phyloP scores from a whole-genome alignment of 2,329 filamentous ascomycete species.

The Geoglossum cookeanum region DNA sequence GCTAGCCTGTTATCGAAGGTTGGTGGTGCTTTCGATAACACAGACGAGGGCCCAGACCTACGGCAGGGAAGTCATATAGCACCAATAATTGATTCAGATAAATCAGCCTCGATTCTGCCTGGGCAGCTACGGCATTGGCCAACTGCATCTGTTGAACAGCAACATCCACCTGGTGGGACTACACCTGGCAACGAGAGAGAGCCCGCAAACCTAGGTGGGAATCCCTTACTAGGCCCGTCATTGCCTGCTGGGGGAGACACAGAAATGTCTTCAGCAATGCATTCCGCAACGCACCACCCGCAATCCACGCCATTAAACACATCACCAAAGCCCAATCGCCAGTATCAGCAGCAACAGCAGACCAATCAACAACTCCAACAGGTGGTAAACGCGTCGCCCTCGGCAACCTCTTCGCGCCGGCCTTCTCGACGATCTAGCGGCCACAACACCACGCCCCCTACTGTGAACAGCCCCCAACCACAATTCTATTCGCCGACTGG shows the following conservation, averaged over 20 bases:
- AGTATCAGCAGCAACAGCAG: constrained; percentile 13
- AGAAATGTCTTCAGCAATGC: not conserved
- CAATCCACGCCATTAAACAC: not conserved
- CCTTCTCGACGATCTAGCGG: constrained; percentile 18
- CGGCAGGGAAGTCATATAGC: not conserved
- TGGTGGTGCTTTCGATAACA: not conserved
- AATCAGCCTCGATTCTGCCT: not conserved
- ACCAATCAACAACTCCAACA: constrained; percentile 11
- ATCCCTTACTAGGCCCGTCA: not conserved
- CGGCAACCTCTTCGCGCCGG: constrained; percentile 20
- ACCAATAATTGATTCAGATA: not conserved
- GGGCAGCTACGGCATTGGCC: not conserved
- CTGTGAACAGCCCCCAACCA: constrained; percentile 18
- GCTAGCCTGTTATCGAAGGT: not conserved
- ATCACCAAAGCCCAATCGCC: constrained; percentile 7
- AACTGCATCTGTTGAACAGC: not conserved
- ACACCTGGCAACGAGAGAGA: not conserved
- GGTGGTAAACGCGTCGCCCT: constrained; percentile 13
- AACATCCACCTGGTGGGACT: not conserved
- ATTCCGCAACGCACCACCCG: not conserved
- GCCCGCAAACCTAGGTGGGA: not conserved
- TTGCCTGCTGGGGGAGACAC: not conserved
- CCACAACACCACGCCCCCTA: constrained; percentile 21
- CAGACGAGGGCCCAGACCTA: not conserved
- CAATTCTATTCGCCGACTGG: constrained; percentile 17